Evolutionary conservation across 495 filamentous ascomycete species (phyloP).

Genomic region (Tuber microsphaerosporum): DNA sequence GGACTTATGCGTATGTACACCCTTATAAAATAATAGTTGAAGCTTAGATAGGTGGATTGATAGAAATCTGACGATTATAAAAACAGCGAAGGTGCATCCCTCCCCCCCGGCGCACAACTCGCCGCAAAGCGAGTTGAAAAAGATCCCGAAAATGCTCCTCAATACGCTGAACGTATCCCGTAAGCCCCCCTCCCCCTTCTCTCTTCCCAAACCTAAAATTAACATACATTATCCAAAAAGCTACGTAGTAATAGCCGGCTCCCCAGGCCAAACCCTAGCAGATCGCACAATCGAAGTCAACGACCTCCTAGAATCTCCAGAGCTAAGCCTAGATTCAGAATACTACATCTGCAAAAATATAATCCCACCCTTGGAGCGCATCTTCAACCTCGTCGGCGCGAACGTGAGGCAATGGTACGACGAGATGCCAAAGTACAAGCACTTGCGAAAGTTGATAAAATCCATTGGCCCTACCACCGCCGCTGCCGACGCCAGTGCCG

Average conservation of each 20-base stretch:
- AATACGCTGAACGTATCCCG: constrained; percentile 89
- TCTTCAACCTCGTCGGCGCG: constrained; percentile 93
- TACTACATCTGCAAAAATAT: constrained; percentile 96
- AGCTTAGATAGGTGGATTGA: too few relatives aligned
- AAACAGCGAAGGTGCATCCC: constrained; percentile 60
- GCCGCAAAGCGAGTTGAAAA: constrained; percentile 75
- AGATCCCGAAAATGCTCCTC: constrained; percentile 79
- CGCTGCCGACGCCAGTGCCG: neutral
- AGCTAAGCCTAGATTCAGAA: constrained; percentile 82
- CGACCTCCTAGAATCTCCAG: constrained; percentile 63
- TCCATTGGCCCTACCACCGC: constrained; percentile 38
- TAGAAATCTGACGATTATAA: constrained; percentile 7
- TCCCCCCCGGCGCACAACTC: constrained; percentile 81
- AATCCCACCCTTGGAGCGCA: constrained; percentile 88
- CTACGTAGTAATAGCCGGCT: constrained; percentile 84
- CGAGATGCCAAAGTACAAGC: constrained; percentile 87
- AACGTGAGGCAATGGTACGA: constrained; percentile 90
- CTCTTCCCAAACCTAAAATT: neutral
- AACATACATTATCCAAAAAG: constrained; percentile 7
- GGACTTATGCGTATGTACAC: constrained; percentile 55
- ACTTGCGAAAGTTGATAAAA: constrained; percentile 54
- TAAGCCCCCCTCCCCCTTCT: constrained; percentile 1
- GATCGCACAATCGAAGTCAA: constrained; percentile 89
- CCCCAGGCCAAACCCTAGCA: constrained; percentile 73
- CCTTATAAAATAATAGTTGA: neutral